phyloP scores from a whole-genome alignment of 176 grass and related monocot species.

The Bolboschoenus planiculmis region DNA sequence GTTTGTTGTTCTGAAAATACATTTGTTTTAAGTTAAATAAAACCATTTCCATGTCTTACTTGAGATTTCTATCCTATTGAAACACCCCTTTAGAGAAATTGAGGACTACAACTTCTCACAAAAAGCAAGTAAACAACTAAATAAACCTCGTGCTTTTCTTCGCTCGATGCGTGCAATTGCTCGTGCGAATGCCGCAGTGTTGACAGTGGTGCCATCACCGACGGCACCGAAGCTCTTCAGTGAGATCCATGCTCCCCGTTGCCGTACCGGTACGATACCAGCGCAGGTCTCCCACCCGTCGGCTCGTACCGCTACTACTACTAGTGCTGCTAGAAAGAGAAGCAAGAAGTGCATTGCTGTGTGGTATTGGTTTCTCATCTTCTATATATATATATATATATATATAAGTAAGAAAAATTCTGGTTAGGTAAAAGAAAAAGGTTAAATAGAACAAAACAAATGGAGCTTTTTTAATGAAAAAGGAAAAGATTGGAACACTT shows the following conservation, averaged over 20 bases:
- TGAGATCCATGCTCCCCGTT: slow-evolving; percentile 52
- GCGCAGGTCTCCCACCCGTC: slow-evolving; percentile 48
- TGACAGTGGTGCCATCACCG: slow-evolving; percentile 49
- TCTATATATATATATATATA: too few species aligned
- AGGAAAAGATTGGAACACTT: not conserved
- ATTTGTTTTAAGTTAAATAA: not conserved
- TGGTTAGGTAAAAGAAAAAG: slow-evolving; percentile 16
- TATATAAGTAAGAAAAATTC: slow-evolving; percentile 2
- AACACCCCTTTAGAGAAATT: not conserved
- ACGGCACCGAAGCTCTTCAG: slow-evolving; percentile 59
- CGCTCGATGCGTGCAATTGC: slow-evolving; percentile 39
- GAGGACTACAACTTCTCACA: not conserved
- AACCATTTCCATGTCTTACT: not conserved
- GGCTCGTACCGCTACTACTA: not conserved
- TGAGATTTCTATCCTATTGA: not conserved
- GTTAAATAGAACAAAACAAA: slow-evolving; percentile 24
- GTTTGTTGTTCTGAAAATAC: not conserved
- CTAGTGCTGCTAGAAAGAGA: not conserved
- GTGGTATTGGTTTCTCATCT: slow-evolving; percentile 16
- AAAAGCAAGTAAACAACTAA: not conserved
- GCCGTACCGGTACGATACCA: slow-evolving; percentile 29
- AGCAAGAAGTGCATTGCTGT: slow-evolving; percentile 13
- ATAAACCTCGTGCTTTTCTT: slow-evolving; percentile 21
- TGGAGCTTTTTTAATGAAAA: not conserved
- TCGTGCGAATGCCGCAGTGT: slow-evolving; percentile 47